Evolutionary conservation across 2,329 filamentous ascomycete genomes (phyloP), one percentile per base, ranked within the genome.

Genomic region (Chaetomium sp.): DNA sequence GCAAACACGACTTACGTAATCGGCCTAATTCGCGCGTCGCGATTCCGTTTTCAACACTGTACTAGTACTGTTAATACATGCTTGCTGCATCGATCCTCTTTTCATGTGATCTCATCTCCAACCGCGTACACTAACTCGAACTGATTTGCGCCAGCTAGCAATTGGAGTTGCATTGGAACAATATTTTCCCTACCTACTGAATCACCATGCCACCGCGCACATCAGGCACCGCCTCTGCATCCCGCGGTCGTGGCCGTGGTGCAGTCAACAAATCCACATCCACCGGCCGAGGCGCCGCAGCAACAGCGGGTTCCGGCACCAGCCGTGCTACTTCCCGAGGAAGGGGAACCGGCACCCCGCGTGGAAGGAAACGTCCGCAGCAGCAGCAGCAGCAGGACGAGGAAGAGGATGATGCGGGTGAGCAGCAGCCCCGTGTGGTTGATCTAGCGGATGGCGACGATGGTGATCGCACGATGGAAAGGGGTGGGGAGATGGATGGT

Each of bases 171-270:
- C 16, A n/a, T n/a, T 21, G 3, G 21, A 21, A 55, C n/a, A 6
- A 4, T 35, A 47, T 23, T 23, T 1, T 4, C 21, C 4, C 42
- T 9, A 7, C 45, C n/a, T 1, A 47, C 23, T 21, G 1, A n/a
- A 21, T n/a, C n/a, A 69, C 33, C 1, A 83, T 83, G 80, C 78
- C 82, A 33, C 78, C 61, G 4, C 57, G 33, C 16, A 5, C 29
- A 12, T 61, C 57, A n/a, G 55, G 10, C 13, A 10, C 49, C 19
- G 19, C 9, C 65, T 71, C 79, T 0, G 62, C 53, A 33, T 19
- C 51, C 35, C 57, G 60, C 51, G 63, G 57, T 6, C 63, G 50
- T 9, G 27, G 58, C 4, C 25, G 54, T 16, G 31, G 16, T 3
- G 23, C 10, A 16, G 53, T 16, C 38, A 38, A 38, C 35, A 42